These are phyloP conservation scores for Trichoderma parareesei DNA, from an alignment of 495 filamentous ascomycete species.

Conservation along the genomic window DNA sequence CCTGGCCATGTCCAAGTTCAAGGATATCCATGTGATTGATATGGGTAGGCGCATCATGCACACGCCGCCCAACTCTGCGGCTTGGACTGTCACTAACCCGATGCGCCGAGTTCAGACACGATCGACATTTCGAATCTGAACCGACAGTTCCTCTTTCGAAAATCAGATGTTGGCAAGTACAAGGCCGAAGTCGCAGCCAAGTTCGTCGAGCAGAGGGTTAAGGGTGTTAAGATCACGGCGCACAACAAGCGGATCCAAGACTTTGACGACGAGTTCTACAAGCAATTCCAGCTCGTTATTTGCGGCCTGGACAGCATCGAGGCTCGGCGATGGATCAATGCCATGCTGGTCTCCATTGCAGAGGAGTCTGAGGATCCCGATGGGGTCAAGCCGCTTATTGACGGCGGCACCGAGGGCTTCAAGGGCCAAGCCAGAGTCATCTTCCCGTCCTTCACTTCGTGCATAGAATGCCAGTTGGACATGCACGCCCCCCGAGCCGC, in stretches of 20 bases:
- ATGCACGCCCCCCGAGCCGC: constrained; percentile 93
- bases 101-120: constrained; percentile 33
- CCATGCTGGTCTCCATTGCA: constrained; percentile 83
- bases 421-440: constrained; percentile 96
- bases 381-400: constrained; percentile 82
- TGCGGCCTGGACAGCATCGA: constrained; percentile 98
- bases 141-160: constrained; percentile 92
- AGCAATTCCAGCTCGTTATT: constrained; percentile 89
- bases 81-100: constrained; percentile 18
- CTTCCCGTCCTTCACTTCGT: constrained; percentile 82
- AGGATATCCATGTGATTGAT: constrained; percentile 96
- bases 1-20: constrained; percentile 90
- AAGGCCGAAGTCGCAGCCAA: constrained; percentile 90
- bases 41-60: constrained; percentile 52
- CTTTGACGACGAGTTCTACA: constrained; percentile 94
- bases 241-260: constrained; percentile 95
- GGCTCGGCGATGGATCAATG: constrained; percentile 96
- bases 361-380: constrained; percentile 65
- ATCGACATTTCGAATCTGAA: constrained; percentile 99
- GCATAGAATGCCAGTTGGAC: constrained; percentile 96
- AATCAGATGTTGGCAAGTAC: constrained; percentile 82
- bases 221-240: constrained; percentile 85
- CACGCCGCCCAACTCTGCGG: constrained; percentile 9
- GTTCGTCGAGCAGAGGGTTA: constrained; percentile 83
- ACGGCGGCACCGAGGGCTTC: constrained; percentile 97